Evolutionary conservation across 2,329 filamentous ascomycete genomes (phyloP), one percentile per base, ranked within the genome.

Genomic region (Sordariomycetes sp.): DNA sequence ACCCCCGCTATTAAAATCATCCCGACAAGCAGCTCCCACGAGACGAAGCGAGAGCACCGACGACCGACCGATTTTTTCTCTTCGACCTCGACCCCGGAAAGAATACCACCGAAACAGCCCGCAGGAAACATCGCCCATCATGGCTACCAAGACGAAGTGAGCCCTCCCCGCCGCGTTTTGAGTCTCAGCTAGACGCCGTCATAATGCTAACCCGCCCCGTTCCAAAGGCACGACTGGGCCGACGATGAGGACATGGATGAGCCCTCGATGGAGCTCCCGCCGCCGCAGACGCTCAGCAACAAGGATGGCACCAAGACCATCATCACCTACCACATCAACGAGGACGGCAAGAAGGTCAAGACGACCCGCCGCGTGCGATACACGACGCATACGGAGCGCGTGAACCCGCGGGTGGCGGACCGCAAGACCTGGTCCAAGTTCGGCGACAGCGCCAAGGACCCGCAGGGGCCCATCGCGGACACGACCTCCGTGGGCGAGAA

Each of bases 261-360:
- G 77, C 78, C 82, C 20, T 68, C 72, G 65, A 73, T 74, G 64
- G 81, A 84, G 59, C 88, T 99, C 67, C 94, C 94, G 61, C 82
- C 89, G 65, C 86, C 89, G 65, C 88, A 94, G 77, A 89, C 93
- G 66, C 93, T 90, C 72, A 88, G 87, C 72, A 97, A 99, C 85
- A 96, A 97, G 78, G 94, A 99, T 74, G 94, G 95, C 71, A 96
- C 90, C 68, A 96, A 97, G 78, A 99, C 95, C 53, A 88, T 94
- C 66, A 87, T 96, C 69, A 89, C 89, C 62, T 96, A 90, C 79
- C 83, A 86, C 68, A 85, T 90, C 78, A 93, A 96, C 78, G 94
- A 99, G 65, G 83, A 93, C 62, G 89, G 89, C 74, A 92, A 95
- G 74, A 96, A 96, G 75, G 89, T 97, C 70, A 97, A 97, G 82